These are phyloP conservation scores for Fermentozyma sake DNA, from an alignment of 1,139 yeast genomes.

Conservation along the genomic window DNA sequence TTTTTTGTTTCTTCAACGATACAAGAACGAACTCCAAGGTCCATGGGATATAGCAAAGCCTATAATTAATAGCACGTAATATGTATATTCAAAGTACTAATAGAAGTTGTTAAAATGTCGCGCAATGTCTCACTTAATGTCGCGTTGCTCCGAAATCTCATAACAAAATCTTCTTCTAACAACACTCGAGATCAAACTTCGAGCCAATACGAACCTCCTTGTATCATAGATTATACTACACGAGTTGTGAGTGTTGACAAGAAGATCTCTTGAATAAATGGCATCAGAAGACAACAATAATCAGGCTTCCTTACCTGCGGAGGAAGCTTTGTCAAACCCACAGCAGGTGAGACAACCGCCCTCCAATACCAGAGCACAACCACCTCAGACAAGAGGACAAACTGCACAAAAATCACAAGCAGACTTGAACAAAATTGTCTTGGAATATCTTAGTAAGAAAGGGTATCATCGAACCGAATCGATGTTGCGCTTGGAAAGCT, in stretches of 20 bases:
- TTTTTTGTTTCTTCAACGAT: conserved; percentile 67
- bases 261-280: no score
- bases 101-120: no score
- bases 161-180: no score
- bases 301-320: no score
- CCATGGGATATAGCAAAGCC: conserved; percentile 95
- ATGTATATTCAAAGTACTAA: no score
- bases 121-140: no score
- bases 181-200: no score
- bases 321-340: conserved; percentile 4
- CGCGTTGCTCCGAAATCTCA: no score
- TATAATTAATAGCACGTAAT: conserved; percentile 3
- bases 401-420: conserved; percentile 55
- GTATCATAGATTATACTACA: no score
- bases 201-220: no score
- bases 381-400: conserved; percentile 13
- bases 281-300: no score
- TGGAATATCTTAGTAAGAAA: conserved; percentile 87
- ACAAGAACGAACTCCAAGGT: conserved; percentile 84
- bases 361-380: conserved; percentile 6
- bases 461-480: conserved; percentile 95
- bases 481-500: conserved; percentile 83
- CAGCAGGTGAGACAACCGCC: conserved; percentile 5
- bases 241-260: no score
- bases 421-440: conserved; percentile 82